A percentile compares a stretch with the other conserved stretches of the same genome.
Evolutionary conservation across 2,329 filamentous ascomycete genomes (phyloP).

Genomic region (Moelleriella libera): DNA sequence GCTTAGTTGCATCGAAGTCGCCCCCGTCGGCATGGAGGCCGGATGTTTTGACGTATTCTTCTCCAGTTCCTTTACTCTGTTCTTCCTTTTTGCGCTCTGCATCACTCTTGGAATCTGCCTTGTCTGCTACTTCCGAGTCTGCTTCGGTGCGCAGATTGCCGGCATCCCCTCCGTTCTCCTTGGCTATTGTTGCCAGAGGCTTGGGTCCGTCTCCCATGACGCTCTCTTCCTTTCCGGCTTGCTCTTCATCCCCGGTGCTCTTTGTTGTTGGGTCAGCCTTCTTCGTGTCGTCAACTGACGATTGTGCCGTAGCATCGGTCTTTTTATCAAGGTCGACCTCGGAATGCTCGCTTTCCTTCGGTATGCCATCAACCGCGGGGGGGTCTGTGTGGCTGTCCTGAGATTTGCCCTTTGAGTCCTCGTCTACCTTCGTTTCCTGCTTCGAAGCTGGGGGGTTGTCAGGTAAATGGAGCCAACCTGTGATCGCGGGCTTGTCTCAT

Average conservation of each 20-base stretch:
- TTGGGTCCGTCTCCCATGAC: conserved; percentile 13
- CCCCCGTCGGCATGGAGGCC: conserved; percentile 51
- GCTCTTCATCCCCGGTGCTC: conserved; percentile 18
- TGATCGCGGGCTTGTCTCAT: neutral
- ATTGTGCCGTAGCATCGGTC: neutral
- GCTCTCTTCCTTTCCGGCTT: conserved; percentile 16
- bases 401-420: no score
- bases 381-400: no score
- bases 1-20: conserved; percentile 49
- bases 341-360: no score
- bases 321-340: no score
- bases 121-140: neutral
- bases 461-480: neutral
- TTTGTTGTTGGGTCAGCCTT: conserved; percentile 7
- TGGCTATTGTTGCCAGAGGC: conserved; percentile 21
- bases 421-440: no score
- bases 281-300: neutral
- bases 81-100: conserved; percentile 7
- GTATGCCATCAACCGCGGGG: no score
- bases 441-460: neutral
- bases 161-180: conserved; percentile 17
- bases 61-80: conserved; percentile 32
- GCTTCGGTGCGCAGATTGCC: conserved; percentile 5
- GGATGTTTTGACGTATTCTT: conserved; percentile 40
- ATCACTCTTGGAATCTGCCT: neutral